Evolutionary conservation across 2,329 filamentous ascomycete species (phyloP), one percentile per base, ranked within the genome.

Genomic region (Annulohypoxylon truncatum): DNA sequence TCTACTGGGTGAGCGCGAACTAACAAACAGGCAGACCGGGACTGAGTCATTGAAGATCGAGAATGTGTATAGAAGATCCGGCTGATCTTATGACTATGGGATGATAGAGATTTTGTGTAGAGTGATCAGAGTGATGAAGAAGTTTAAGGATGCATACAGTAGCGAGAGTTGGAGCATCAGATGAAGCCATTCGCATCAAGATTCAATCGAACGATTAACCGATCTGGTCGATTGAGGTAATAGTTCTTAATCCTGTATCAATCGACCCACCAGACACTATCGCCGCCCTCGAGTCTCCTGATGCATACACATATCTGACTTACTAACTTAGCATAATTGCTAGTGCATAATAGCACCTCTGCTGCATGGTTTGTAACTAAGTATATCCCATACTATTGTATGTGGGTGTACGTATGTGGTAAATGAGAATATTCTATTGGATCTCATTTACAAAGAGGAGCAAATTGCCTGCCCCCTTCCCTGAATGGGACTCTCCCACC

Each of bases 101-200:
- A 63, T 67, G 38, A 69, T 56, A 22, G 47, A 64, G 20, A 42
- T 38, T 31, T 20, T 15, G n/a, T 4, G 22, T 44, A 40, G 26
- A 46, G 33, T 38, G 53, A 57, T 51, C 38, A 40, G 26, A 46
- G 33, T 38, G 53, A 57, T 51, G 29, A 26, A 28, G 7, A 40
- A 44, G 7, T 40, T 13, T 44, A 42, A 26, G 47, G 60, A 64
- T 42, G 38, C 38, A 42, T 42, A 42, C 9, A 12, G 18, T 38
- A 56, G n/a, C 24, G 48, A 18, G 38, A 35, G 44, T 57, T 47
- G 22, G 51, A 60, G 40, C 35, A 54, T 38, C 22, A 61, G 63
- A 66, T 63, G 64, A 67, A 64, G 64, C 55, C 48, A 67, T 69
- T 64, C 63, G 42, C 48, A 55, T 46, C 42, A 61, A 52, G 55